These are phyloP conservation scores for Selaginella moellendorffii DNA, from an alignment of 75 land plant species.

Conservation along the genomic window DNA sequence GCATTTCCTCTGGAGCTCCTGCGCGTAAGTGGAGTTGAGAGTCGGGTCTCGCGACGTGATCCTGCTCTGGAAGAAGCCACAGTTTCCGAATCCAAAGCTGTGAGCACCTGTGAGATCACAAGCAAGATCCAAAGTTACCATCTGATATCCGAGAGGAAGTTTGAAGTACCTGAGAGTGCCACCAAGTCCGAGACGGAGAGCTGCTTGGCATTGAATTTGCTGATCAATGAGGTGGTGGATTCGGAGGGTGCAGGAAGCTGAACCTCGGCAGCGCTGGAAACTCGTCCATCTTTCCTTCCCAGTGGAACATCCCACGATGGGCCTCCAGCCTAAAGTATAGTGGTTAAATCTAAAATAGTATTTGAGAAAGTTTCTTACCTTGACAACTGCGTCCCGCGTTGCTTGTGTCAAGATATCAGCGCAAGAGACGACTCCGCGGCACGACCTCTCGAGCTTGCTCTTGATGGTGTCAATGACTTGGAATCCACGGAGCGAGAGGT, in stretches of 20 bases:
- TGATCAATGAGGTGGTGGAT: not conserved
- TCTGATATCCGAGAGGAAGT: not conserved
- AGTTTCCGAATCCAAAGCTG: not conserved
- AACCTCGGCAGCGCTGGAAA: not conserved
- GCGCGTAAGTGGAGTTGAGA: not conserved
- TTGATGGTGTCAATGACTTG: conserved; percentile 3
- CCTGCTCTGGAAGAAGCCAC: not conserved
- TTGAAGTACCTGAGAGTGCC: not conserved
- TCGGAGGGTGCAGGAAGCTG: not conserved
- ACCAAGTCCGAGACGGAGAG: not conserved
- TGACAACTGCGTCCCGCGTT: conserved; percentile 3
- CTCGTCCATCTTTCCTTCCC: conserved; percentile 3
- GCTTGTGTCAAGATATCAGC: not conserved
- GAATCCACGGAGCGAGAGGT: conserved; percentile 2
- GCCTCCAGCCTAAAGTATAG: conserved; percentile 3
- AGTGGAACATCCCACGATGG: not conserved
- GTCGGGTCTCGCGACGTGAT: not conserved
- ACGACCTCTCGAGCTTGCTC: not conserved
- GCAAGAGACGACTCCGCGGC: conserved; percentile 1
- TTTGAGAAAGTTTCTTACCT: not conserved
- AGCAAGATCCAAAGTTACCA: not conserved
- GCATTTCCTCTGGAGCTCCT: not conserved
- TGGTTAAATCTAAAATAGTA: not conserved
- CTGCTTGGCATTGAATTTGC: conserved; percentile 2
- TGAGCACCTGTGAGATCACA: not conserved